Percentiles rank a stretch among this genome's conserved stretches.
Conservation (phyloP, 176 grass and related monocot species). For the Aegilops sharonensis region DNA sequence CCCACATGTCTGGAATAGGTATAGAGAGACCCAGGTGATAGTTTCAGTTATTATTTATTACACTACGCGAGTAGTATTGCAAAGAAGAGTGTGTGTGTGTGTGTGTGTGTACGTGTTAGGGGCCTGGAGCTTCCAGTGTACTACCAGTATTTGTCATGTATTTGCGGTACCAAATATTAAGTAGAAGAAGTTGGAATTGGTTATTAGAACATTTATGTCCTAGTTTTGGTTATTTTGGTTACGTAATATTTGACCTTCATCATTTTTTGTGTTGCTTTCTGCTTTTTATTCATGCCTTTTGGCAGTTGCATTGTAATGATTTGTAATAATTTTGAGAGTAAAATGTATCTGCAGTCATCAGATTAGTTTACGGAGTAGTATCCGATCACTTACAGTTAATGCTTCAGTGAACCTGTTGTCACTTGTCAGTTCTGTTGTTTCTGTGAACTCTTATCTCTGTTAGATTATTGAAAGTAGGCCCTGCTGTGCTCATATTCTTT, state of each 20-base stretch:
- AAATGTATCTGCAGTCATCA: neutral
- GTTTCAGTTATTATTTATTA: neutral
- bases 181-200: neutral
- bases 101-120: neutral
- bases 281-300: neutral
- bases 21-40: neutral
- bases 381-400: neutral
- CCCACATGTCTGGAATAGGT: neutral
- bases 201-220: neutral
- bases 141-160: neutral
- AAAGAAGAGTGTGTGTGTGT: too few relatives aligned
- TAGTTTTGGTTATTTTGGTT: neutral
- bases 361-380: neutral
- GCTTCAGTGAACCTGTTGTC: neutral
- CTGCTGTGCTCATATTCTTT: neutral
- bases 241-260: neutral
- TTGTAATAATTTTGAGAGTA: neutral
- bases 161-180: neutral
- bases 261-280: neutral
- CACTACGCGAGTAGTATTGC: neutral
- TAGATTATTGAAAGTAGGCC: neutral
- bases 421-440: neutral
- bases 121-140: neutral
- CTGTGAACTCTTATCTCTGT: neutral
- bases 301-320: neutral